phyloP scores from a whole-genome alignment of 768 basidiomycete species.

The Boletus eberwhitei region DNA sequence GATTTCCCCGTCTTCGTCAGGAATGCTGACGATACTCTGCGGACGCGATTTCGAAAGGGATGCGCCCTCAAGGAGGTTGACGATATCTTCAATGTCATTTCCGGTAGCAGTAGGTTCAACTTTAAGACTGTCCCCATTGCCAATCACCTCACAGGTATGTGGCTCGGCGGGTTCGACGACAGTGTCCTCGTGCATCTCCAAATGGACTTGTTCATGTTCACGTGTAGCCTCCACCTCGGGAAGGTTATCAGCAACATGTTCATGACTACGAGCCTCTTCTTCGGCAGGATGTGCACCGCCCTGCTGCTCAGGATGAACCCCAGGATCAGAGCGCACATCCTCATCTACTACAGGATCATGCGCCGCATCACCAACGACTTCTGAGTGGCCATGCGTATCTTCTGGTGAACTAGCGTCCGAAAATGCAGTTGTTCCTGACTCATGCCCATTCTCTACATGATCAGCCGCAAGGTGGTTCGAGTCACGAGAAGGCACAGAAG shows the following conservation, averaged over 20 bases:
- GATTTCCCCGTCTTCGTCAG: constrained; percentile 55
- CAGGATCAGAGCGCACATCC: constrained; percentile 10
- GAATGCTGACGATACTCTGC: constrained; percentile 46
- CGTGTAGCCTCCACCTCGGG: constrained; percentile 5
- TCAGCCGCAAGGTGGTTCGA: constrained; percentile 19
- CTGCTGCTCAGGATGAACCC: constrained; percentile 10
- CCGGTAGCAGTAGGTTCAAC: constrained; percentile 13
- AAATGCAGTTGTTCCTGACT: constrained; percentile 9
- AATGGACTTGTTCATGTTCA: constrained; percentile 7
- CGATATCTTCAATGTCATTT: constrained; percentile 59
- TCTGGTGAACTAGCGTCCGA: constrained; percentile 20
- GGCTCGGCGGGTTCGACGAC: constrained; percentile 12
- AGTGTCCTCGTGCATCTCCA: constrained; percentile 6
- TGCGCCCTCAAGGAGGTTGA: constrained; percentile 56
- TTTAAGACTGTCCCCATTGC: constrained; percentile 10
- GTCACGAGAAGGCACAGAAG: constrained; percentile 22
- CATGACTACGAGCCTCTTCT: constrained; percentile 5
- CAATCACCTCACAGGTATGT: constrained; percentile 2
- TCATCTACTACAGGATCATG: constrained; percentile 10
- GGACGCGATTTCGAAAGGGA: constrained; percentile 38
- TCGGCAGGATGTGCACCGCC: constrained; percentile 3
- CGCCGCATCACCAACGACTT: constrained; percentile 7
- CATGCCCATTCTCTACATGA: constrained; percentile 28
- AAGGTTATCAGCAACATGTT: background rate
- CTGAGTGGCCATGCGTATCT: constrained; percentile 14